Evolutionary conservation across 2,329 filamentous ascomycete genomes (phyloP), one percentile per base, ranked within the genome.

Genomic region (Parastagonospora avenae): DNA sequence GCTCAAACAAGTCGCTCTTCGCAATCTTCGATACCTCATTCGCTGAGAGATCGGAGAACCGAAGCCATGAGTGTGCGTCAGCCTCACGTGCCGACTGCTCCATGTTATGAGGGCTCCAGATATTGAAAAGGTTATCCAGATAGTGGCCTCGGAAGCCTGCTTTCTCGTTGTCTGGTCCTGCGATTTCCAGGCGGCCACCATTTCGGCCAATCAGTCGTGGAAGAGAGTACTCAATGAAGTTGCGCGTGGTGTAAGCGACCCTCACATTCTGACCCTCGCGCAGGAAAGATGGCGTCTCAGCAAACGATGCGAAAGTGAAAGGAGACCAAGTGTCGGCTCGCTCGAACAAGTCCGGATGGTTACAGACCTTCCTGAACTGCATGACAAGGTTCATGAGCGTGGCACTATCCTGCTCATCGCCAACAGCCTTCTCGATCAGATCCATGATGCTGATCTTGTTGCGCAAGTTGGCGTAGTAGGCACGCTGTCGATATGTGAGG

Each of bases 361-460:
- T 99, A 79, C 94, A 99, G 50, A 99, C 94, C 77, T 99, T 99
- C 65, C 94, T 86, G 84, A 99, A 99, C 76, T 99, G 94, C 94
- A 99, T 99, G 57, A 99, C 94, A 59, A 99, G 81, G 75, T 99
- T 99, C 94, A 99, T 97, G 66, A 99, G 77, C 1, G 93, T 97
- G 35, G 93, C 92, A 31, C 91, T 96, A 70, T 97, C 94, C 64
- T 93, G 88, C 42, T 97, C 94, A 65, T 97, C 92, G 31, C 94
- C 94, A 62, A 94, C 84, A 2, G 93, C 93, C 82, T 97, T 97
- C 75, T 99, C 94, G 48, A 99, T 95, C 14, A 99, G 86, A 71
- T 99, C 94, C 86, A 97, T 94, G 62, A 99, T 92, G 75, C 92
- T 97, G 76, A 99, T 97, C 77, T 96, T 94, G 77, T 96, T 96